These are phyloP conservation scores for Metarhizium anisopliae DNA, from an alignment of 2,329 filamentous ascomycete genomes.

Conservation along the genomic window DNA sequence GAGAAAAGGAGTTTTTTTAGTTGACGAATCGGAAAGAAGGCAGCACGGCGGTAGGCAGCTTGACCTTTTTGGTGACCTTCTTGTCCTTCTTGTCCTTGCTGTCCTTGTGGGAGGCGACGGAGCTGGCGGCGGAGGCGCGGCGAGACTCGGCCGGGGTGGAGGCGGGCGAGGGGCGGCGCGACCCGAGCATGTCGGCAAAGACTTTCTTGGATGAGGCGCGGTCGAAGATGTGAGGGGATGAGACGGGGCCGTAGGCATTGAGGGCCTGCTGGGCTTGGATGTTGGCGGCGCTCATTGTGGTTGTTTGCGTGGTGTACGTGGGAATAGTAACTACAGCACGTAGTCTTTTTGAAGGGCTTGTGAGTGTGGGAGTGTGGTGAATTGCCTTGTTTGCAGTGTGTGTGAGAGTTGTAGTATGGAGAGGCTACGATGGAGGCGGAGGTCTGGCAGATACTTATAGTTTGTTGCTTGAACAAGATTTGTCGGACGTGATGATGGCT, in stretches of 20 bases:
- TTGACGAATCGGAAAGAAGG: conserved; percentile 7
- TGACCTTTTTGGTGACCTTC: conserved; percentile 4
- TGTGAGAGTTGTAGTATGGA: neutral
- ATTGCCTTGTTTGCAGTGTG: neutral
- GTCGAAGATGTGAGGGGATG: conserved; percentile 6
- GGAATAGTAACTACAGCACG: neutral
- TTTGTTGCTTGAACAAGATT: neutral
- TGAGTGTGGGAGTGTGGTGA: neutral
- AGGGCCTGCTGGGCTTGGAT: conserved; percentile 6
- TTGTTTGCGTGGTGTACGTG: neutral
- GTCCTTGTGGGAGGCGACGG: conserved; percentile 1
- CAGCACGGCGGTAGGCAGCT: conserved; percentile 4
- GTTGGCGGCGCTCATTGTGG: neutral
- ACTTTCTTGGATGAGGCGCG: conserved; percentile 4
- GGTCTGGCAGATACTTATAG: neutral
- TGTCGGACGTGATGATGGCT: neutral
- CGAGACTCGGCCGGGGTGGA: neutral
- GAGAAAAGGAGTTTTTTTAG: neutral
- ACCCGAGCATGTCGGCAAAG: conserved; percentile 7
- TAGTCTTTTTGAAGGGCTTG: neutral
- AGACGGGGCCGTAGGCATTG: conserved; percentile 9
- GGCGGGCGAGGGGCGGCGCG: conserved; percentile 4
- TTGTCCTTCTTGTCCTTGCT: conserved; percentile 4
- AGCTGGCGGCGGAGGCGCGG: conserved; percentile 4
- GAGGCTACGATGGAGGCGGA: neutral